A percentile compares a stretch with the other conserved stretches of the same genome.
Evolutionary conservation across 106 monocot species (phyloP).

Genomic region (Vanilla planifolia): DNA sequence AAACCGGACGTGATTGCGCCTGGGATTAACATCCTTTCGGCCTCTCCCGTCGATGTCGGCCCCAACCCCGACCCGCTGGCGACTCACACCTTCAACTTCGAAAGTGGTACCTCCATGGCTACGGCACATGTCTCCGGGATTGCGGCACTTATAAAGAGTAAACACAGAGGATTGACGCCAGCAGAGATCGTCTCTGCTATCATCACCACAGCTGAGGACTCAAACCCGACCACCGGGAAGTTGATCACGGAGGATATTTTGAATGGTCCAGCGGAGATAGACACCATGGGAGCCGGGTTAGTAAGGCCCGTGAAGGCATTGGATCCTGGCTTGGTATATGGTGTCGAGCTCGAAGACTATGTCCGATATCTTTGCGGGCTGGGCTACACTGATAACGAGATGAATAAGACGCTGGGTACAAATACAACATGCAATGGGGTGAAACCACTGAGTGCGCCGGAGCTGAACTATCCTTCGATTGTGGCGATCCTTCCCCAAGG

Average conservation of each 20-base stretch:
- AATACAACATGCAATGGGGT: not conserved
- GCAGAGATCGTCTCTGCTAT: constrained; percentile 3
- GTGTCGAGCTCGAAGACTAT: not conserved
- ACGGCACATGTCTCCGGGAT: constrained; percentile 4
- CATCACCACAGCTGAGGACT: not conserved
- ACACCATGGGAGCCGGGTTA: not conserved
- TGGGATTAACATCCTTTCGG: constrained; percentile 2
- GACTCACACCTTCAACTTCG: constrained; percentile 1
- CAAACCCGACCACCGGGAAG: not conserved
- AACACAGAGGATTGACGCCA: not conserved
- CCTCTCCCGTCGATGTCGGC: not conserved
- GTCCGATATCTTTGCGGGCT: constrained; percentile 7
- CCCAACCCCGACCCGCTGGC: constrained; percentile 2
- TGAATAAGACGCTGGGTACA: not conserved
- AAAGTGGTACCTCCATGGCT: constrained; percentile 9
- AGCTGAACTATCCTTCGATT: constrained; percentile 12
- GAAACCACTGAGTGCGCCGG: not conserved
- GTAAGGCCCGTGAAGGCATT: not conserved
- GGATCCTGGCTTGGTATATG: constrained; percentile 1
- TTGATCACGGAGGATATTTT: not conserved
- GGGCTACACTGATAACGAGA: constrained; percentile 5
- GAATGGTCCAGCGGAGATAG: not conserved
- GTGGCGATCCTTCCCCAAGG: not conserved
- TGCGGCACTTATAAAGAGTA: constrained; percentile 4
- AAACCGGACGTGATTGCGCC: constrained; percentile 29